phyloP scores from a whole-genome alignment of 257 asterid genomes.

The Fraxinus anomala region DNA sequence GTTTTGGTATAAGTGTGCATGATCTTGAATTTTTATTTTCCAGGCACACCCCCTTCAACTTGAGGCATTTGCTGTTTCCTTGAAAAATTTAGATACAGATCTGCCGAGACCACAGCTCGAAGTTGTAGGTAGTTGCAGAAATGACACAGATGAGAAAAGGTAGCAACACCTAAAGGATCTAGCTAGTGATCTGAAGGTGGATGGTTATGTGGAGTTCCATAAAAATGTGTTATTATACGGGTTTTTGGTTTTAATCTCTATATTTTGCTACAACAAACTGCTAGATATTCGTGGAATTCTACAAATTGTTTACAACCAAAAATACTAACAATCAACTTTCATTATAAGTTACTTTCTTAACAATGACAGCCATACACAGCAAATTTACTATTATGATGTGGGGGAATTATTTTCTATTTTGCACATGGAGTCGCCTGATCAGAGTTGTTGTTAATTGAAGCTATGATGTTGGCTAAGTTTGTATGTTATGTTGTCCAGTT shows the following conservation, averaged over 20 bases:
- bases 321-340: neutral
- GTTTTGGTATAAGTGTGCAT: conserved; percentile 31
- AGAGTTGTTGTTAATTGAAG: neutral
- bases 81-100: conserved; percentile 51
- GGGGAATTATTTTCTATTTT: neutral
- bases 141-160: conserved; percentile 90
- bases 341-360: conserved; percentile 11
- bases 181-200: conserved; percentile 68
- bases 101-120: conserved; percentile 74
- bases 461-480: neutral
- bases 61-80: conserved; percentile 81
- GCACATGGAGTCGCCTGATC: neutral
- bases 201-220: conserved; percentile 82
- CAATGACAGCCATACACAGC: neutral
- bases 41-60: conserved; percentile 92
- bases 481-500: conserved; percentile 4
- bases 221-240: conserved; percentile 72
- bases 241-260: conserved; percentile 36
- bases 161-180: conserved; percentile 75
- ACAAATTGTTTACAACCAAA: neutral
- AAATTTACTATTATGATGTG: neutral
- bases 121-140: conserved; percentile 95
- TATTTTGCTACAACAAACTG: neutral
- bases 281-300: neutral
- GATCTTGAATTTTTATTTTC: conserved; percentile 23